Evolutionary conservation across 768 basidiomycete genomes (phyloP).

Genomic region (Russula sp.): DNA sequence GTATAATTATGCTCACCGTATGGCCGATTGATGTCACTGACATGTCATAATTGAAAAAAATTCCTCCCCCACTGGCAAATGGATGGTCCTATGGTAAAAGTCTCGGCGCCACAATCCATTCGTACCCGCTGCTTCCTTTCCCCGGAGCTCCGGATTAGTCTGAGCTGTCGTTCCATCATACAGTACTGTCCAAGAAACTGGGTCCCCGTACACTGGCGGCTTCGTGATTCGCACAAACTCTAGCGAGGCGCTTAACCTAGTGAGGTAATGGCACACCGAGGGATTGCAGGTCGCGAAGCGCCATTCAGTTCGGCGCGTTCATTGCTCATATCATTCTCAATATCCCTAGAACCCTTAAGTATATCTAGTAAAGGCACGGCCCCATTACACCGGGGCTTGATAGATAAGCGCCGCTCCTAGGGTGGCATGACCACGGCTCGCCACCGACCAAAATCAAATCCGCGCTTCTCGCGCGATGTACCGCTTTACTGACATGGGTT

Average conservation of each 20-base stretch:
- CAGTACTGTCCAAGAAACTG: background rate
- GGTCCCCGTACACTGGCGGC: background rate
- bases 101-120: background rate
- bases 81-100: too few relatives aligned
- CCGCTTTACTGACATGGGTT: constrained; percentile 26
- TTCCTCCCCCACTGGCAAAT: background rate
- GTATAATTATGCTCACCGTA: too few relatives aligned
- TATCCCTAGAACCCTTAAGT: background rate
- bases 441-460: background rate
- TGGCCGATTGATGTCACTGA: background rate
- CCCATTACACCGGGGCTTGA: background rate
- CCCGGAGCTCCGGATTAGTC: background rate
- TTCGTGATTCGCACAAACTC: background rate
- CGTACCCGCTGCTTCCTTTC: background rate
- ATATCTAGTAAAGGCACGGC: constrained; percentile 4
- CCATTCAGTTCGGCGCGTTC: background rate
- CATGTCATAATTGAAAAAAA: background rate
- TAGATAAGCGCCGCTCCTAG: background rate
- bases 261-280: background rate
- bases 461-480: constrained; percentile 23
- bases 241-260: background rate
- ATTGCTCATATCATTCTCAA: background rate
- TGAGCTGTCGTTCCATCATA: background rate
- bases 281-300: background rate
- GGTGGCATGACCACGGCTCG: background rate